Evolutionary conservation across 495 filamentous ascomycete genomes (phyloP).

Genomic region (Tuber indicum): DNA sequence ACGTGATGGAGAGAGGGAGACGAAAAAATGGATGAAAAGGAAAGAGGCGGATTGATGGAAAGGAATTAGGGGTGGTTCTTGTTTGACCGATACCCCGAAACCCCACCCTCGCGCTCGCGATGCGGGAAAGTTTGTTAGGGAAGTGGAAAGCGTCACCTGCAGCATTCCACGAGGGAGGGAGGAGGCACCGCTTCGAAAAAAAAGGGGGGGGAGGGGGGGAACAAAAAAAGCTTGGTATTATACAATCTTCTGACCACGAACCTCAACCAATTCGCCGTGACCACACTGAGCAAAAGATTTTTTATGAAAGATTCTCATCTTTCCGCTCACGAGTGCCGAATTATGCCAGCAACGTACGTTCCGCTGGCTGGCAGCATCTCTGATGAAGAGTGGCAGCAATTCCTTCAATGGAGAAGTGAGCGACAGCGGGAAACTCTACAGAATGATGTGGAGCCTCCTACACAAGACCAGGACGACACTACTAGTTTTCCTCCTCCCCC

Average conservation of each 20-base stretch:
- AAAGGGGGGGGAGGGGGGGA: background rate
- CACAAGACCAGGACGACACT: background rate
- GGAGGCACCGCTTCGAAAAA: too few relatives aligned
- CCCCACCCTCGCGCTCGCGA: too few relatives aligned
- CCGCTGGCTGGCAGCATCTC: constrained; percentile 23
- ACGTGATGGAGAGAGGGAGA: too few relatives aligned
- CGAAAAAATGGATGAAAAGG: background rate
- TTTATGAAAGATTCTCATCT: background rate
- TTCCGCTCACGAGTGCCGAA: background rate
- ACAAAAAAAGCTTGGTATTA: constrained; percentile 35
- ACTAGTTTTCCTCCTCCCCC: background rate
- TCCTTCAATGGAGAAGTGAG: constrained; percentile 31
- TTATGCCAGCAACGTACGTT: background rate
- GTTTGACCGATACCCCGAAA: background rate
- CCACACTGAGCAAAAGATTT: background rate
- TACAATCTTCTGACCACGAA: background rate
- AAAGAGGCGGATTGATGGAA: background rate
- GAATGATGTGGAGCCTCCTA: background rate
- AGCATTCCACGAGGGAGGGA: background rate
- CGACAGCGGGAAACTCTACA: constrained; percentile 31
- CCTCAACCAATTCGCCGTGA: background rate
- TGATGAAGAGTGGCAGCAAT: constrained; percentile 35
- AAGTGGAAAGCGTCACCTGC: background rate
- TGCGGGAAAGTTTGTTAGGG: background rate
- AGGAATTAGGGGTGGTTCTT: background rate